phyloP scores from a whole-genome alignment of 202 grass and related monocot species.

The Zizania palustris region DNA sequence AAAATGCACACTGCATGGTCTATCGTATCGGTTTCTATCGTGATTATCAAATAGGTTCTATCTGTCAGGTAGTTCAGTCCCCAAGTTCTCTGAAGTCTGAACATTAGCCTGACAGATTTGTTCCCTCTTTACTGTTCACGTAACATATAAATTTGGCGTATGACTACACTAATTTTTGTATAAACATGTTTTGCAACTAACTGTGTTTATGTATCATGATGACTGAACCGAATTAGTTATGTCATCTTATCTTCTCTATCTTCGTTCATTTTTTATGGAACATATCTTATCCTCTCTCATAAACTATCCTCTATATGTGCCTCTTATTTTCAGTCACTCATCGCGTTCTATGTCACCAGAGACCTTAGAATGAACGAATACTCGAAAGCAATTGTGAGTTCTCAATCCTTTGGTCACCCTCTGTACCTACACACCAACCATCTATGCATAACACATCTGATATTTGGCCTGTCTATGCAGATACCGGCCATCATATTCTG shows the following conservation, averaged over 20 bases:
- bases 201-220: neutral
- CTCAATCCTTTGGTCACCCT: neutral
- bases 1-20: constrained; percentile 23
- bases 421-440: neutral
- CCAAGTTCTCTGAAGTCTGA: neutral
- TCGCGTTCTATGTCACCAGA: constrained; percentile 76
- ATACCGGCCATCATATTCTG: constrained; percentile 83
- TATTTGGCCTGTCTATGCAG: constrained; percentile 32
- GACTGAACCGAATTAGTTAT: neutral
- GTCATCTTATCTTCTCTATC: neutral
- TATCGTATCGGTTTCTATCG: neutral
- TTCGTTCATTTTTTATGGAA: neutral
- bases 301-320: too few species aligned
- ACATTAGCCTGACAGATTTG: neutral
- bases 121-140: neutral
- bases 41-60: neutral
- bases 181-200: too few species aligned
- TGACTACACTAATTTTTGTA: too few species aligned
- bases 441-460: neutral
- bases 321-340: constrained; percentile 54
- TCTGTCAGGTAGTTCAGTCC: neutral
- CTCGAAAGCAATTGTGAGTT: constrained; percentile 69
- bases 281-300: too few species aligned
- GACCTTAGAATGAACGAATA: constrained; percentile 73
- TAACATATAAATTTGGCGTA: too few species aligned